Evolutionary conservation across 1,139 yeast species (phyloP), one percentile per base, ranked within the genome.

Genomic region (Geotrichum carabidarum): DNA sequence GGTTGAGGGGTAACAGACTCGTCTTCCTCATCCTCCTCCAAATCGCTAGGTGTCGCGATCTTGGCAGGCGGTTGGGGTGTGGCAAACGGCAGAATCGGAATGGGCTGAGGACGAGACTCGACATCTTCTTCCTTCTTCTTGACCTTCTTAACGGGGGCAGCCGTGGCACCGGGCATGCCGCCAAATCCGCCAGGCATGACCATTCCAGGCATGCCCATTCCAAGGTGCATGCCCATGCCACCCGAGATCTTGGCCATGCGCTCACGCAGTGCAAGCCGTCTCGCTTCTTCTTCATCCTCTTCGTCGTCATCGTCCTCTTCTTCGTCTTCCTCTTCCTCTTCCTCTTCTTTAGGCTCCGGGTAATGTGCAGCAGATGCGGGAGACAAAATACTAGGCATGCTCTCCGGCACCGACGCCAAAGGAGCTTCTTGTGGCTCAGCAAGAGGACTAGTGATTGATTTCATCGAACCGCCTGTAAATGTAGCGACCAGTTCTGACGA

Each of bases 241-340:
- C 91, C 91, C 0, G 98, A 87, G 27, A 93, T 80, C 64, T 85
- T 89, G 18, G 99, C 99, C 97, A 93, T 93, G 61, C 98, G 81
- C 62, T 88, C 96, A 36, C 95, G 84, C 56, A 93, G 76, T 14
- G 84, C 88, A 57, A 86, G 79, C 64, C 95, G 81, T 58, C 85
- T 81, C 14, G 84, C 76, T 61, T 89, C 96, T 67, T 89, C 98
- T 48, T 83, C 85, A 45, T 84, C 91, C 44, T 79, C 77, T 14
- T 75, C 79, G 2, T 70, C 80, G 31, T 75, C 79, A 9, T 72
- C 78, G 0, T 71, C 77, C 0, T 74, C 78, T 1, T 75, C 79
- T 3, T 72, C 73, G 0, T 63, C 71, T 0, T 66, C 71, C 8
- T 64, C 69, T 3, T 63, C 68, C 0, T 60, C 67, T 0, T 65